Evolutionary conservation across 768 basidiomycete genomes (phyloP).

Genomic region (Floccularia luteovirens): DNA sequence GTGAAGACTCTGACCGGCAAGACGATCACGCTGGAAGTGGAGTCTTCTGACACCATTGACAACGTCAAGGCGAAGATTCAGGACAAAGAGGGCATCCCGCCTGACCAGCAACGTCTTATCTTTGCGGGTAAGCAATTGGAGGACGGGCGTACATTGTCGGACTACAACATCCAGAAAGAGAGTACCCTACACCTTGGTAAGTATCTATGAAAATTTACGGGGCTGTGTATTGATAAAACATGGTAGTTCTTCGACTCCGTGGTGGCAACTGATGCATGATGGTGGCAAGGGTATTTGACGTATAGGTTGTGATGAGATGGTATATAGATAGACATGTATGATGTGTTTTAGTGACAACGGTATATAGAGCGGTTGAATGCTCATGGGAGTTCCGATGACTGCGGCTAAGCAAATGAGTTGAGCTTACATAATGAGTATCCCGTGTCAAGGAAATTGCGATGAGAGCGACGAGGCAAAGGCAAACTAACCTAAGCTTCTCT

Average conservation of each 20-base stretch:
- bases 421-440: no score
- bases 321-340: no score
- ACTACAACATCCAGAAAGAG: conserved; percentile 36
- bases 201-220: no score
- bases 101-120: conserved; percentile 85
- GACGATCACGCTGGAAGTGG: conserved; percentile 71
- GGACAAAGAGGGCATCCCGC: conserved; percentile 78
- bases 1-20: conserved; percentile 48
- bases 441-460: no score
- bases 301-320: not conserved
- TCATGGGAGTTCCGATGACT: no score
- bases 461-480: no score
- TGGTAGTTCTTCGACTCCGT: conserved; percentile 32
- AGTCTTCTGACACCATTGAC: conserved; percentile 81
- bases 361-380: no score
- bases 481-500: no score
- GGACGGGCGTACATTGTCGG: conserved; percentile 22
- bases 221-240: conserved; percentile 2
- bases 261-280: no score
- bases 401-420: no score
- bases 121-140: conserved; percentile 52
- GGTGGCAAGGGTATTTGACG: conserved; percentile 12
- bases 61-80: conserved; percentile 83
- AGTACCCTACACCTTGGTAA: conserved; percentile 31
- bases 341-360: no score